Conservation (phyloP, 768 basidiomycete species). For the Phanerodontia chrysosporium region DNA sequence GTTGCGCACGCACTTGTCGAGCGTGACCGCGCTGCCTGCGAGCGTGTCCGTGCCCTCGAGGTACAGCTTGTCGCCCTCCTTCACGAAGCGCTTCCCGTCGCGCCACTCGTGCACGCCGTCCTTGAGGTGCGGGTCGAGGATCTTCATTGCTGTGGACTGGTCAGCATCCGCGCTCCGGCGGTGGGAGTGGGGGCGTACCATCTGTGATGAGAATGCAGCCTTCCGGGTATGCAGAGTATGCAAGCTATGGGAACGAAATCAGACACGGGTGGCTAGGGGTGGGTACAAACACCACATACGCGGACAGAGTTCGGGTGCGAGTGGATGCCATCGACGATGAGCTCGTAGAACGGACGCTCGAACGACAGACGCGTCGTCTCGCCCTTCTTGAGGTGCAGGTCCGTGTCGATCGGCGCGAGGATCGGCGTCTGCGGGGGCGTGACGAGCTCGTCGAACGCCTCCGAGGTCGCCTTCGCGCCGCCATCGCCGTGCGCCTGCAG, state of each 20-base stretch:
- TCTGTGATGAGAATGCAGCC: conserved; percentile 90
- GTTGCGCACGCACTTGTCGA: conserved; percentile 85
- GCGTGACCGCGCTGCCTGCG: conserved; percentile 81
- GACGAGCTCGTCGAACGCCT: conserved; percentile 57
- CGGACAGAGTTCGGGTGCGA: conserved; percentile 88
- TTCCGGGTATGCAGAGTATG: conserved; percentile 78
- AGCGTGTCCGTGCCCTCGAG: conserved; percentile 84
- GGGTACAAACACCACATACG: conserved; percentile 39
- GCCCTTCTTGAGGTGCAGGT: conserved; percentile 43
- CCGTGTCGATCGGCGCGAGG: conserved; percentile 20
- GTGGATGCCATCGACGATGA: conserved; percentile 91
- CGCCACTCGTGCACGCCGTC: conserved; percentile 90
- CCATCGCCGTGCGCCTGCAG: conserved; percentile 7
- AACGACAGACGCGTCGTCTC: conserved; percentile 43
- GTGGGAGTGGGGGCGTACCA: conserved; percentile 41
- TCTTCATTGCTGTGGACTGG: conserved; percentile 61
- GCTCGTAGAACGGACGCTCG: conserved; percentile 77
- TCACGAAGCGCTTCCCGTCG: conserved; percentile 74
- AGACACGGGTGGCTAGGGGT: too few relatives aligned
- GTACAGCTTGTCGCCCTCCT: conserved; percentile 76
- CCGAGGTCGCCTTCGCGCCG: conserved; percentile 36
- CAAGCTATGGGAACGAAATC: conserved; percentile 51
- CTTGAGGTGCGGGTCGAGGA: conserved; percentile 77
- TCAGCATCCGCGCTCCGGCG: neutral
- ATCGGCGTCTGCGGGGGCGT: conserved; percentile 54